Evolutionary conservation across 768 basidiomycete genomes (phyloP), one percentile per base, ranked within the genome.

Genomic region (Bullera alba): DNA sequence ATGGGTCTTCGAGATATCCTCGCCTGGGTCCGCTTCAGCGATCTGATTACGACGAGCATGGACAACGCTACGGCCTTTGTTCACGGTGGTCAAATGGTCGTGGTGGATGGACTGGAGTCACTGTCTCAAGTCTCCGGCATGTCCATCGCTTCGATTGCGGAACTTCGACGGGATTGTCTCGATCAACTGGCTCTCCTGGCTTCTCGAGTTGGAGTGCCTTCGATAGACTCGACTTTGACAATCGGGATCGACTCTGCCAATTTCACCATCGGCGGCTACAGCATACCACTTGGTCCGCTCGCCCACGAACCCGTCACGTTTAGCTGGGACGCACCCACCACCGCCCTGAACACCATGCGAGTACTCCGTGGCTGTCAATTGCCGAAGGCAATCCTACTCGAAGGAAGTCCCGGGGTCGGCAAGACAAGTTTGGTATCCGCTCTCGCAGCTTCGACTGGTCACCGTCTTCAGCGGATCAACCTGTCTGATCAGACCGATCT

Each of bases 401-500:
- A 99, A 68, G 95, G 95, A 1, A 96, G 91, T 72, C 95, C 95
- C 10, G 95, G 95, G 0, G 95, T 97, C 14, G 95, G 95, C 2
- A 99, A 99, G 74, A 97, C 95, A 2, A 95, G 88, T 67, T 79
- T 99, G 3, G 76, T 97, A 43, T 79, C 83, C 16, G 93, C 95
- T 7, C 76, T 99, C 10, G 90, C 91, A 21, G 83, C 82, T 53
- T 75, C 85, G 4, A 76, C 83, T 32, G 88, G 90, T 16, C 81
- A 90, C 65, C 74, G 78, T 25, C 77, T 97, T 26, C 87, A 83
- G 67, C 84, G 95, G 19, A 92, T 99, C 78, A 99, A 99, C 73
- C 75, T 99, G 19, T 97, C 95, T 4, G 95, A 99, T 61, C 95
- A 99, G 70, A 97, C 93, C 0, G 95, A 99, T 68, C 79, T 99